These are phyloP conservation scores for Meyerozyma athensensis DNA, from an alignment of 1,139 yeast genomes.

Conservation along the genomic window DNA sequence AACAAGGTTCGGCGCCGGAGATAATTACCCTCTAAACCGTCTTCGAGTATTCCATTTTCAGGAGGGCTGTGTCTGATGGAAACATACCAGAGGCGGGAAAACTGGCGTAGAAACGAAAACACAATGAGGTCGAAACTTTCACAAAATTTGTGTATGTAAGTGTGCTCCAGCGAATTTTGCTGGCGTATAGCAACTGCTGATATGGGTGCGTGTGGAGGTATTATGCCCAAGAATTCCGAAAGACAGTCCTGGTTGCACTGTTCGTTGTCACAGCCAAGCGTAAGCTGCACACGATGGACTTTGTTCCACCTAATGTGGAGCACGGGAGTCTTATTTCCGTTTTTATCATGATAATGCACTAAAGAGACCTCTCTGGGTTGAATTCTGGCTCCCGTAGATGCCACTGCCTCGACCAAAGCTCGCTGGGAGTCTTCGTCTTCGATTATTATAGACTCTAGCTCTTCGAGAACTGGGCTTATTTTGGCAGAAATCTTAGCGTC, in stretches of 20 bases:
- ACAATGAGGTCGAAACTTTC: constrained; percentile 55
- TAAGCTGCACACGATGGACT: constrained; percentile 21
- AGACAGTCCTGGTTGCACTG: constrained; percentile 41
- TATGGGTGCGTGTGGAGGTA: constrained; percentile 9
- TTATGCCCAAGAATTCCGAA: constrained; percentile 25
- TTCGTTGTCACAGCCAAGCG: constrained; percentile 28
- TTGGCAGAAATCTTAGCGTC: constrained; percentile 15
- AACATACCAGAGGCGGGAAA: constrained; percentile 27
- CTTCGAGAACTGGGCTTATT: constrained; percentile 7
- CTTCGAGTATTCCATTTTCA: constrained; percentile 26
- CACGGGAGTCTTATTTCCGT: constrained; percentile 7
- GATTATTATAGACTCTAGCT: constrained; percentile 10
- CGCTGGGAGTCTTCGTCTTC: constrained; percentile 7
- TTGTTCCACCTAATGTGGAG: constrained; percentile 15
- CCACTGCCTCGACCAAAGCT: not conserved
- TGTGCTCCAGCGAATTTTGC: constrained; percentile 26
- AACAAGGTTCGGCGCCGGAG: constrained; percentile 51
- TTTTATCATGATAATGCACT: constrained; percentile 6
- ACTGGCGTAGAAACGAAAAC: constrained; percentile 34
- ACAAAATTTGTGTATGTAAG: constrained; percentile 41
- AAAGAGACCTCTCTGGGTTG: constrained; percentile 17
- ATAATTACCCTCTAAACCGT: constrained; percentile 72
- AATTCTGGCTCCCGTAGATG: constrained; percentile 13
- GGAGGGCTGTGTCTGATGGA: constrained; percentile 52
- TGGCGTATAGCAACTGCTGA: constrained; percentile 44